Evolutionary conservation across 2,329 filamentous ascomycete genomes (phyloP), one percentile per base, ranked within the genome.

Genomic region (Aspergillus sergii): DNA sequence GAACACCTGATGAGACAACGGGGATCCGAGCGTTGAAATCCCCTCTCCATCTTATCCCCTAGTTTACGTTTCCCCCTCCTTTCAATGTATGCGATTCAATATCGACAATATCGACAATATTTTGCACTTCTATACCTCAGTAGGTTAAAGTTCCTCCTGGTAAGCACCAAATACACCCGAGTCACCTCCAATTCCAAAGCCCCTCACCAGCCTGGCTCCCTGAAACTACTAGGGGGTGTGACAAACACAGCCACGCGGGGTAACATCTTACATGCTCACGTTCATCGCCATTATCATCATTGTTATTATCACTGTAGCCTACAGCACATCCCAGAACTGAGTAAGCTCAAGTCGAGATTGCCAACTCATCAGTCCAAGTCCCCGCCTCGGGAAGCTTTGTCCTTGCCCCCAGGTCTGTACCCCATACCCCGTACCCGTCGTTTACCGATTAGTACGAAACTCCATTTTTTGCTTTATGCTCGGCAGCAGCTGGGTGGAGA

Each of bases 171-270:
- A 23, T 48, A 26, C 45, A 48, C 6, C 23, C 7, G 12, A 8
- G 2, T 16, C 23, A 28, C 23, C 21, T 23, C 43, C 7, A 28
- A 26, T 16, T 48, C 21, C 21, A 16, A 26, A 26, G 19, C 45
- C 23, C 39, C 45, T 26, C 21, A 28, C 12, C 21, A 23, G 11
- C 19, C 26, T 16, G 16, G 11, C 46, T n/a, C 28, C 46, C 26
- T 19, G 26, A 30, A 30, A 30, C 48, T 51, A 51, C 16, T 32
- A 12, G 46, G 4, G 11, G 28, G 28, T 51, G n/a, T 32, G 28
- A 51, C 48, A 32, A 51, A 51, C 48, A 51, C 28, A 51, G 48
- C 48, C 48, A 34, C 48, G 48, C 28, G 48, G 28, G 48, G 48
- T 32, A 51, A 34, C 8, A 19, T 9, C 11, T n/a, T n/a, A n/a